Base-by-base conservation (phyloP, 2,329 filamentous ascomycete genomes). In the Elsinoe batatas region DNA sequence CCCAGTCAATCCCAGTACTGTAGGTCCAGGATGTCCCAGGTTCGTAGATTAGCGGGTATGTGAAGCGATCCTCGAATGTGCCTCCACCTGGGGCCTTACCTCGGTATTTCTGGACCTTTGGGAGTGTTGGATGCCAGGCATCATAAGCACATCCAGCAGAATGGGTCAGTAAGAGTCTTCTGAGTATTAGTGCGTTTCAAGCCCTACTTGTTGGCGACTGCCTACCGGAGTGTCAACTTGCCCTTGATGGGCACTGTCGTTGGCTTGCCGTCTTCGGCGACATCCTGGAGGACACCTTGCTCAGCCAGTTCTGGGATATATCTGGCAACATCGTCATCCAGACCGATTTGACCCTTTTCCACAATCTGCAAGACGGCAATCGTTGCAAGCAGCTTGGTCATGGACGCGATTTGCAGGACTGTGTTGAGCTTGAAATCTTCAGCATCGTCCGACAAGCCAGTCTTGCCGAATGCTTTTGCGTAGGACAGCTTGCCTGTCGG, bases 321-420 rank as follows among this genome's bases (percentile, higher is more conserved):
- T 0, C 61, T 36, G 0, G 70, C 68, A 0, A 81, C 61, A 54
- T 80, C 74, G 2, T 71, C 72, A 7, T 74, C 71, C 0, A 82
- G 67, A 1, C 63, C 63, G 0, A 81, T 61, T 0, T 75, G 64
- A 0, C 77, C 77, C 5, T 75, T 70, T 35, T 82, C 79, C 1
- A 82, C 76, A 44, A 76, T 74, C 57, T 80, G 76, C n/a, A 83
- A 62, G 1, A 73, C 72, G 2, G 78, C 74, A 53, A 83, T 72
- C 1, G 73, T 72, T 1, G 79, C 73, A 54, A 80, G 58, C 2
- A 83, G 64, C 55, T 75, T 75, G 11, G 71, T 74, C 37, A 62
- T 60, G 4, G 66, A 69, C 17, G 68, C 68, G 1, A 69, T 62
- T 50, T 64, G 61, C 46, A 69, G 60, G 6, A 67, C 54, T 3